Evolutionary conservation across 192 early-diverging fungal genomes (phyloP), one percentile per base, ranked within the genome.

Genomic region (Backusella circina): DNA sequence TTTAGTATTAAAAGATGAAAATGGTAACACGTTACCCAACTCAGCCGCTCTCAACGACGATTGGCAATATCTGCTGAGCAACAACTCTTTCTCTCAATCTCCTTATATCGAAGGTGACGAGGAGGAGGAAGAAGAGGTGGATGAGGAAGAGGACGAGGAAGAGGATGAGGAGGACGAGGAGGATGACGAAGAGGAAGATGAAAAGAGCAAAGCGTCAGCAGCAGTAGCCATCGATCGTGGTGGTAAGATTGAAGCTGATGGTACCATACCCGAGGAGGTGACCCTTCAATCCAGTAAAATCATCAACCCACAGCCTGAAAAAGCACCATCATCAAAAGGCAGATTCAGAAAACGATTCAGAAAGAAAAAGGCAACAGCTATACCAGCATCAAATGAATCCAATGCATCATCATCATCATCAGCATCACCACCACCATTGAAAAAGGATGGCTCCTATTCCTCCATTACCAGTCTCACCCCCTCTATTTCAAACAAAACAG

Each of bases 51-150:
- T 70, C 16, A 28, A 47, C 15, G 69, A 70, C 12, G 69, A 70
- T 44, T 70, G 69, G 69, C 39, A 70, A 31, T 70, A 70, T 7
- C 28, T 70, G 28, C 37, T 70, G 15, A 70, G 37, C 38, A 68
- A 38, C 9, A 23, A 61, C 3, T 61, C 54, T 35, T 37, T 68
- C 23, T 41, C 41, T 18, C 65, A n/a, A 30, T 31, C 33, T 2
- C 12, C 65, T 35, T 26, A 67, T 33, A 26, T 31, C 7, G 33
- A 67, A n/a, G 65, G 15, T 5, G 65, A 67, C 2, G 65, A 67
- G 0, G 65, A 67, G 1, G 31, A 67, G 3, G 65, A 66, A 16
- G 65, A 35, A 0, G 65, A 32, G 13, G 64, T 13, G 23, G 64
- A 35, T 0, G 31, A 67, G 0, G 61, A 30, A 5, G 30, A 30